These are phyloP conservation scores for Triticum turgidum DNA, from an alignment of 176 grass and related monocot species.

Conservation along the genomic window DNA sequence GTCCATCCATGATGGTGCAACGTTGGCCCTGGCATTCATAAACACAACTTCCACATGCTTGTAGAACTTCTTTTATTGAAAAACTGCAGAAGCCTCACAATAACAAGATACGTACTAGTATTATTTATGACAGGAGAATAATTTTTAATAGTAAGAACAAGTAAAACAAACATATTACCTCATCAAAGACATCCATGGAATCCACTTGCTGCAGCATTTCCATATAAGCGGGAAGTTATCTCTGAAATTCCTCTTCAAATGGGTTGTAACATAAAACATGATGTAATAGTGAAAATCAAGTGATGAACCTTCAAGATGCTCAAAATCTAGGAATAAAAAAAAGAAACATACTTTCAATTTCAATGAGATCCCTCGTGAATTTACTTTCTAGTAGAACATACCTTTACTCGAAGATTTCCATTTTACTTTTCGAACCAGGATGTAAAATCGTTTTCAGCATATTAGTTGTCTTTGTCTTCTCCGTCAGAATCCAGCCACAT, in stretches of 20 bases:
- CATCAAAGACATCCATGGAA: too few species aligned
- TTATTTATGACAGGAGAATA: not conserved
- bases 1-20: too few species aligned
- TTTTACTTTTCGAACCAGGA: slow-evolving; percentile 1
- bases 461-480: slow-evolving; percentile 8
- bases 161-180: not conserved
- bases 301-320: not conserved
- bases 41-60: not conserved
- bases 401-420: not conserved
- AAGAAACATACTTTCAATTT: not conserved
- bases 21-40: not conserved
- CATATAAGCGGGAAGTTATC: not conserved
- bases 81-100: not conserved
- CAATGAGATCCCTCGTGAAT: not conserved
- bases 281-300: not conserved
- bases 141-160: not conserved
- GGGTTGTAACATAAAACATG: not conserved
- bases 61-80: not conserved
- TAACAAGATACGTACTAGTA: too few species aligned
- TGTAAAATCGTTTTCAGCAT: not conserved
- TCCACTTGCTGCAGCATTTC: slow-evolving; percentile 12
- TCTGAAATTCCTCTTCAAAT: slow-evolving; percentile 27
- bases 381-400: not conserved
- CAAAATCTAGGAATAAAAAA: not conserved
- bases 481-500: too few species aligned